These are phyloP conservation scores for Saccharomycopsis amapae DNA, from an alignment of 805 yeast species.

Conservation along the genomic window DNA sequence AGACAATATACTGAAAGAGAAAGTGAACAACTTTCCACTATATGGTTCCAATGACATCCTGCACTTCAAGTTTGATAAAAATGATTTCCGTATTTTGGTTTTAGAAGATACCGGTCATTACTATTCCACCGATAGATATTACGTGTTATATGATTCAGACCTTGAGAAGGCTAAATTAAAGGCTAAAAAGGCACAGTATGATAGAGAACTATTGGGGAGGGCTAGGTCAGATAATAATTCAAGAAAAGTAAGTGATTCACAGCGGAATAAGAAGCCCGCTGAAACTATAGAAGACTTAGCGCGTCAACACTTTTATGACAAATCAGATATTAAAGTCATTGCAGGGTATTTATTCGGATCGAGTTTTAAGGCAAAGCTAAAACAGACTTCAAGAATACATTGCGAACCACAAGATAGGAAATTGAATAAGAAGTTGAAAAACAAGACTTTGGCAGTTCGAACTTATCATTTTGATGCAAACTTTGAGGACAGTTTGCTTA, in stretches of 20 bases:
- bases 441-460: constrained; percentile 18
- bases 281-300: too few relatives aligned
- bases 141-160: constrained; percentile 18
- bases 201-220: background rate
- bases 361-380: constrained; percentile 16
- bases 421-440: constrained; percentile 2
- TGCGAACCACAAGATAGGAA: constrained; percentile 15
- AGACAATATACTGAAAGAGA: background rate
- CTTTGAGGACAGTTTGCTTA: constrained; percentile 8
- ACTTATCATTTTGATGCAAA: constrained; percentile 21
- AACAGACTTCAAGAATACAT: constrained; percentile 19
- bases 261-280: too few relatives aligned
- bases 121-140: constrained; percentile 15
- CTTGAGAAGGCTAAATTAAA: constrained; percentile 11
- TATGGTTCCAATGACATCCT: constrained; percentile 13
- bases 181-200: too few relatives aligned
- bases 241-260: too few relatives aligned
- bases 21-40: constrained; percentile 12
- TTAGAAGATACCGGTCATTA: constrained; percentile 19
- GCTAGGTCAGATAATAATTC: too few relatives aligned
- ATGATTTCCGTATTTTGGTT: constrained; percentile 18
- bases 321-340: constrained; percentile 6
- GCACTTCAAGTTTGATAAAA: constrained; percentile 7
- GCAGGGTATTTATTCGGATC: constrained; percentile 21
- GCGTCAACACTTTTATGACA: too few relatives aligned